Conservation (phyloP, 345 rosid species). For the Excoecaria cochinchinensis region DNA sequence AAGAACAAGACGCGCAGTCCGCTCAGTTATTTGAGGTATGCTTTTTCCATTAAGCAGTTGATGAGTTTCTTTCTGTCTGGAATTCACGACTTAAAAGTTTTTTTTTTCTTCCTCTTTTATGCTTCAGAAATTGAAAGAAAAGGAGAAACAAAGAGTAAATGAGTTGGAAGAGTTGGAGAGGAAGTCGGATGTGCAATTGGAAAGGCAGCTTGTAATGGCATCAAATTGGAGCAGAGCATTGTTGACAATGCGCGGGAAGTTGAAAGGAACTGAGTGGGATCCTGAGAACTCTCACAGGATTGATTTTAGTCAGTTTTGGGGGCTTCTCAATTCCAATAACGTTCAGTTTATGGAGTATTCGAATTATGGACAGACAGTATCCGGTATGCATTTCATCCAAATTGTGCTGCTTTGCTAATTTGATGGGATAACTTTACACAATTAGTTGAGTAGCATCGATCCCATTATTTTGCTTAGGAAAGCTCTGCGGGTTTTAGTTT, state of each 20-base stretch:
- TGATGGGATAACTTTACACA: too few species aligned
- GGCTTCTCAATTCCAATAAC: constrained; percentile 71
- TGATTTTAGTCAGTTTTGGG: constrained; percentile 73
- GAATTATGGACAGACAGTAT: constrained; percentile 77
- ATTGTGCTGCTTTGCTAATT: not conserved
- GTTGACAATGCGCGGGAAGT: constrained; percentile 69
- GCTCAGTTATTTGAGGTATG: constrained; percentile 57
- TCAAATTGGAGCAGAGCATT: constrained; percentile 82
- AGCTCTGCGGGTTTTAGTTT: not conserved
- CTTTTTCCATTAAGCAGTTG: not conserved
- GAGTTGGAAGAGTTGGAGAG: constrained; percentile 70
- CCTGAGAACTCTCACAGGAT: constrained; percentile 72
- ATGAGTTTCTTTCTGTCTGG: not conserved
- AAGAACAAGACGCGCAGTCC: constrained; percentile 51
- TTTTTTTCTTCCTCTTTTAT: constrained; percentile 6
- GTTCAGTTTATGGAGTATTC: constrained; percentile 91
- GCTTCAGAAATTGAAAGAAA: constrained; percentile 60
- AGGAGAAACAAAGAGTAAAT: constrained; percentile 62
- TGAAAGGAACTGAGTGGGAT: constrained; percentile 91
- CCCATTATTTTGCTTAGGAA: not conserved
- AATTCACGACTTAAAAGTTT: not conserved
- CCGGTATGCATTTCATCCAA: constrained; percentile 47
- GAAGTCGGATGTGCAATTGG: constrained; percentile 74
- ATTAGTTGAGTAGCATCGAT: not conserved
- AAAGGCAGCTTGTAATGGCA: constrained; percentile 91